Percentiles rank a stretch among this genome's conserved stretches.
Conservation (phyloP, 768 basidiomycete genomes). For the Pleurotus sapidus region DNA sequence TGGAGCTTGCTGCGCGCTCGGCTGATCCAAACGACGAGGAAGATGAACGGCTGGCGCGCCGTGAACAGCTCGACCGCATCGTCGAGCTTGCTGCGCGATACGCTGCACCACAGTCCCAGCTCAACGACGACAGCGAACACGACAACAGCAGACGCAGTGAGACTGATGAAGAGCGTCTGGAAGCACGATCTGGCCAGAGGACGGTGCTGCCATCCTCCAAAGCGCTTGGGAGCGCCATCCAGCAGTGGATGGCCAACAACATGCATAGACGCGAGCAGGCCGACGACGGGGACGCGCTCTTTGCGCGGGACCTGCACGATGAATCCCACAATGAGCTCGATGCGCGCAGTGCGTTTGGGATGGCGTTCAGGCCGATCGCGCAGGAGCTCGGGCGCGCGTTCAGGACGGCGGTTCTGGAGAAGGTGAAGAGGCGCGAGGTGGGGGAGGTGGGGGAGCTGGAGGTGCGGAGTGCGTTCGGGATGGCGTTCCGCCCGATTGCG, state of each 20-base stretch:
- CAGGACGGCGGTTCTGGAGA: background rate
- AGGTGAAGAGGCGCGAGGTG: background rate
- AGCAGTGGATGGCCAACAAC: background rate
- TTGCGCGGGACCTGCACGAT: background rate
- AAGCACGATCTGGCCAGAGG: background rate
- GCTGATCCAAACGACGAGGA: background rate
- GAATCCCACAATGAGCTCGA: background rate
- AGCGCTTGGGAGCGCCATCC: background rate
- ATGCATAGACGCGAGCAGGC: background rate
- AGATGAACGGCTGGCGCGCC: background rate
- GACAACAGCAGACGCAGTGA: background rate
- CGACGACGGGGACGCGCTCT: background rate
- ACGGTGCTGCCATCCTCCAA: background rate
- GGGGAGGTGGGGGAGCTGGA: too few species aligned
- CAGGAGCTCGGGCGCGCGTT: background rate
- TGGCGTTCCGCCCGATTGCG: too few species aligned
- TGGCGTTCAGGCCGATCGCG: conserved; percentile 1
- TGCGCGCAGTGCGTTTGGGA: background rate
- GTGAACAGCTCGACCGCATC: background rate
- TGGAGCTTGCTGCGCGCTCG: background rate
- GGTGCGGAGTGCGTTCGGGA: too few species aligned
- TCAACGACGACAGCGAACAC: background rate
- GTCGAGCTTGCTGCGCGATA: background rate
- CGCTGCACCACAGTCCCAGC: background rate
- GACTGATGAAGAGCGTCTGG: background rate